phyloP scores from a whole-genome alignment of 2,329 filamentous ascomycete genomes.

The Penicillium sp. region DNA sequence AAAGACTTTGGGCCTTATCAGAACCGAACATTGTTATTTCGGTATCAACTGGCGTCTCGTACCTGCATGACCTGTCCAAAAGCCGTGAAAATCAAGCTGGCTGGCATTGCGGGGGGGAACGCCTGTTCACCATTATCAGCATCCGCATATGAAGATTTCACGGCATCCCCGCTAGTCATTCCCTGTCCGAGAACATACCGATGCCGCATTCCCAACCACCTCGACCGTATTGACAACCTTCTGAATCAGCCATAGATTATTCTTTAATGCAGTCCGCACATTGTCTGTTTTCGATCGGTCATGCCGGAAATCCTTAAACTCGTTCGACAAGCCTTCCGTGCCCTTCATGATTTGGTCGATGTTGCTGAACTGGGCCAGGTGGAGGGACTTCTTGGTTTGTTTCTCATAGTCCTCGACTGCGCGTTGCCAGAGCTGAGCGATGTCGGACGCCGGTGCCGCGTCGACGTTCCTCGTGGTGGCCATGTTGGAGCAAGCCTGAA shows the following conservation, averaged over 20 bases:
- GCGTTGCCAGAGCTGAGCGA: neutral
- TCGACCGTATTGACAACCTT: neutral
- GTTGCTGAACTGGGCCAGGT: neutral
- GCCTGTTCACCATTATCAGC: neutral
- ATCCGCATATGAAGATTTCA: too few relatives aligned
- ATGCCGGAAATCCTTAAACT: neutral
- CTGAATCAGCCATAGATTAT: neutral
- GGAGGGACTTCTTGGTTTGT: neutral
- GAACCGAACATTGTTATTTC: too few relatives aligned
- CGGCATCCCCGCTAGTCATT: too few relatives aligned
- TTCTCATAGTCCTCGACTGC: neutral
- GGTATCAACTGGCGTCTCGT: too few relatives aligned
- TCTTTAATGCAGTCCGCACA: neutral
- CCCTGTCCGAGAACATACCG: neutral
- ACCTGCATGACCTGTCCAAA: slow-evolving; percentile 14
- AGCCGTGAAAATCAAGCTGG: slow-evolving; percentile 12
- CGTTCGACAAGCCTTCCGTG: neutral
- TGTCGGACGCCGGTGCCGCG: neutral
- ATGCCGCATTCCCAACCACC: neutral
- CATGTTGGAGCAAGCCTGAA: neutral
- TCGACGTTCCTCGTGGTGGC: neutral
- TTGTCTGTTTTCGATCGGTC: neutral
- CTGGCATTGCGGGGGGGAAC: slow-evolving; percentile 14
- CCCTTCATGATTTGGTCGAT: neutral
- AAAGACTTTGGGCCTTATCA: neutral